Conservation (phyloP, 768 basidiomycete genomes). For the Psilocybe cyanescens region DNA sequence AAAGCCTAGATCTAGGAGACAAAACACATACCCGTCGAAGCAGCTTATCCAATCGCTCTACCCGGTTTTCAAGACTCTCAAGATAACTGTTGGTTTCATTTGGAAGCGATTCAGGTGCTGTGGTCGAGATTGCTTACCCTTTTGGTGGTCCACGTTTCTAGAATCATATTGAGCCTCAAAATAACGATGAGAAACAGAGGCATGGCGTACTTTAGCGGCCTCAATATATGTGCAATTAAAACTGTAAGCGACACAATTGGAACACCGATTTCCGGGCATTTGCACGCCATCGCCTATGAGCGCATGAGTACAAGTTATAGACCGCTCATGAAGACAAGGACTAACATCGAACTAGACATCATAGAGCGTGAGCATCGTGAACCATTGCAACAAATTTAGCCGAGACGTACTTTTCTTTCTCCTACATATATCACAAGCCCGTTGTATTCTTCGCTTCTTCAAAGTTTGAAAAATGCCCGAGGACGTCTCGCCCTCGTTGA, state of each 20-base stretch:
- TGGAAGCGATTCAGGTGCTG: background rate
- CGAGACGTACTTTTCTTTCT: constrained; percentile 73
- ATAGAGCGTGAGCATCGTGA: constrained; percentile 11
- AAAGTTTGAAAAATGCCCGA: constrained; percentile 33
- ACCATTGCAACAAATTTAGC: constrained; percentile 5
- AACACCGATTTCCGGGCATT: constrained; percentile 67
- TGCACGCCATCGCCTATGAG: constrained; percentile 68
- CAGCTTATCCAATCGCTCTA: constrained; percentile 67
- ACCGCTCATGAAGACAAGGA: constrained; percentile 2
- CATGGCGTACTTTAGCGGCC: constrained; percentile 58
- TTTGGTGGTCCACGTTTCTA: constrained; percentile 67
- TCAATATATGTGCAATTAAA: constrained; percentile 73
- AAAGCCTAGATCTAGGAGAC: background rate
- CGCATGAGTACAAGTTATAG: background rate
- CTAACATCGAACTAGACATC: constrained; percentile 65
- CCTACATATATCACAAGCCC: constrained; percentile 84
- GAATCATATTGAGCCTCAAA: background rate
- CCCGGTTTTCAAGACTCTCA: constrained; percentile 61
- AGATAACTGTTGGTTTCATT: constrained; percentile 45
- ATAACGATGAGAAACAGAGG: constrained; percentile 15
- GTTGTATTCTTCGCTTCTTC: constrained; percentile 75
- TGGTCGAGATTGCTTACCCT: constrained; percentile 40
- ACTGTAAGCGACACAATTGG: constrained; percentile 67
- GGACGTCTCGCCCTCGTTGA: constrained; percentile 45
- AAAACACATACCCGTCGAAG: constrained; percentile 38